Conservation (phyloP, 768 basidiomycete genomes). For the Pleurotus platypus region DNA sequence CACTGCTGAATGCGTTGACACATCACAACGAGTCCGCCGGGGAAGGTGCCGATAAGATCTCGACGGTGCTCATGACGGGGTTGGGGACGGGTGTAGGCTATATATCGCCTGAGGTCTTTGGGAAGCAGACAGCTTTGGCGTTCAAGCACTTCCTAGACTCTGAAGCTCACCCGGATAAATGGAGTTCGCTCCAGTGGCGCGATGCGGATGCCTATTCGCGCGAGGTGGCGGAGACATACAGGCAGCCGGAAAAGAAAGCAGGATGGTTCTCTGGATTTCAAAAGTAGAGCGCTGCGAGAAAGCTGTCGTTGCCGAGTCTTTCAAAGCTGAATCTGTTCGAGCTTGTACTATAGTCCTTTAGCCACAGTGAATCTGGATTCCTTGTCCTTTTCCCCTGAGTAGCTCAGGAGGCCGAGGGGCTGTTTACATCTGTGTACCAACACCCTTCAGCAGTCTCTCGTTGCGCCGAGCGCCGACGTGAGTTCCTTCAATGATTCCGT, state of each 20-base stretch:
- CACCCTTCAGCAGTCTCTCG: too few relatives aligned
- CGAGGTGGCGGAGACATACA: conserved; percentile 5
- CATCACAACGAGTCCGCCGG: conserved; percentile 6
- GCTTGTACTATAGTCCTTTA: too few relatives aligned
- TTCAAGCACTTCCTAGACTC: conserved; percentile 10
- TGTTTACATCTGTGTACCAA: too few relatives aligned
- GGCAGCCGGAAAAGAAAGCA: too few relatives aligned
- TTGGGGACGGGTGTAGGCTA: conserved; percentile 10
- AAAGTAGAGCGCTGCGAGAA: too few relatives aligned
- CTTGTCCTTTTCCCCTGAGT: too few relatives aligned
- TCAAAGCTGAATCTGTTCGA: too few relatives aligned
- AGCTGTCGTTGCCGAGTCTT: too few relatives aligned
- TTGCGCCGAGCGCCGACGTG: not conserved
- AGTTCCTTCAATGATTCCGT: not conserved
- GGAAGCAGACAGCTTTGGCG: conserved; percentile 7
- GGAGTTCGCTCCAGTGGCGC: conserved; percentile 7
- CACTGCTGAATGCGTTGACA: conserved; percentile 7
- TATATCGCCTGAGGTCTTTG: conserved; percentile 7
- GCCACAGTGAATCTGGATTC: too few relatives aligned
- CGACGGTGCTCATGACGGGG: conserved; percentile 9
- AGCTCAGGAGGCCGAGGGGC: too few relatives aligned
- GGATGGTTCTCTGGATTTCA: too few relatives aligned
- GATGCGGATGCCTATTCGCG: not conserved
- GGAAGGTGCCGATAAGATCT: not conserved
- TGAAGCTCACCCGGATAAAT: conserved; percentile 6